Percentiles rank a stretch among this genome's conserved stretches.
phyloP scores from a whole-genome alignment of 352 stramenopile species.

The Peronospora farinosa region DNA sequence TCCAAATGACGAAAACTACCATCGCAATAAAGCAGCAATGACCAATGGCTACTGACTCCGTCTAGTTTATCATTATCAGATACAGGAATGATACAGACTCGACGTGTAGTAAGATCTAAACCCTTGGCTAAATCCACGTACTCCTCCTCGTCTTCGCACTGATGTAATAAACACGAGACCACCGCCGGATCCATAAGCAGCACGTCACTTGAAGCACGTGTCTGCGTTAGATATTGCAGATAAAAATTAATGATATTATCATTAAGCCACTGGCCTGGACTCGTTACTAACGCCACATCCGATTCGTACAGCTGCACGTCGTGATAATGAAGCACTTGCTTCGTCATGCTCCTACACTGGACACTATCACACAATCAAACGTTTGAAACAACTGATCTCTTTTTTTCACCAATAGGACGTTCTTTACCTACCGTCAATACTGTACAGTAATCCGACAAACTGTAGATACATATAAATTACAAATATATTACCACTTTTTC shows the following conservation, averaged over 20 bases:
- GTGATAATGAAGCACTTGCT: conserved; percentile 68
- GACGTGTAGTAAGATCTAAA: conserved; percentile 30
- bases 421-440: no score
- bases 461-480: no score
- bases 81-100: conserved; percentile 58
- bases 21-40: conserved; percentile 47
- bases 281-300: conserved; percentile 64
- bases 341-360: conserved; percentile 31
- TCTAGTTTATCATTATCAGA: conserved; percentile 60
- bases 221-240: conserved; percentile 59
- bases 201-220: conserved; percentile 26
- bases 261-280: conserved; percentile 60
- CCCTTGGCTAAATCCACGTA: conserved; percentile 52
- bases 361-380: conserved; percentile 3
- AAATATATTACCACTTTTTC: no score
- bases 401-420: background rate
- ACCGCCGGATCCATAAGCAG: conserved; percentile 73
- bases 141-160: conserved; percentile 81
- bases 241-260: conserved; percentile 84
- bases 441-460: no score
- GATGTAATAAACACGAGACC: conserved; percentile 73
- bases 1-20: conserved; percentile 59
- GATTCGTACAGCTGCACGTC: conserved; percentile 78
- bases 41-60: conserved; percentile 66
- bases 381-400: background rate